Evolutionary conservation across 352 stramenopile genomes (phyloP), one percentile per base, ranked within the genome.

Genomic region (Pythium dissotocum): DNA sequence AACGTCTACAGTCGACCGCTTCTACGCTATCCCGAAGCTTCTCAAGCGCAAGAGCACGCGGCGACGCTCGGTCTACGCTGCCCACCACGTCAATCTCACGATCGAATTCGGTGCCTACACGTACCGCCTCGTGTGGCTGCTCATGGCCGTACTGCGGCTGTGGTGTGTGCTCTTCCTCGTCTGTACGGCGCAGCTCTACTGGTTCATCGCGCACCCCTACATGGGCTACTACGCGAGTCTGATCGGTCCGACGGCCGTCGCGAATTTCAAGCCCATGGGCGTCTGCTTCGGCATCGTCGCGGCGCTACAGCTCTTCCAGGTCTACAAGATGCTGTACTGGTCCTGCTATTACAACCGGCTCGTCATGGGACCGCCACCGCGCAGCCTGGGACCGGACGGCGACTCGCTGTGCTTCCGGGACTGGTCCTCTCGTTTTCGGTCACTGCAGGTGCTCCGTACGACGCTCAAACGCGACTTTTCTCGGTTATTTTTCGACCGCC

Each of bases 181-280:
- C 1, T 26, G 10, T 13, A 61, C 60, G 9, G 61, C 48, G 7
- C 61, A 56, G 12, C 28, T 69, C 14, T 73, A 73, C 33, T 73
- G 61, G 61, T 73, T 67, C 42, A 6, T 73, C 6, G 68, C 68
- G 4, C 68, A 75, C n/a, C 68, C 68, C 16, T 70, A 75, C 62
- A 70, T 75, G 68, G 38, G 56, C 26, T 75, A 75, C 58, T 75
- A 75, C 35, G 68, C 68, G 8, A 67, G 28, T 14, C 62, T 75
- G 2, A 52, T 70, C 14, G 62, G 68, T 5, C 68, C 68, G 2
- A 38, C 9, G 10, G 53, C 60, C 7, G 54, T 61, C 21, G 33
- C 30, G 13, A 56, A 68, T 14, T 69, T 73, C 54, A 53, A 66
- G 6, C 55, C 57, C 35, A 67, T 65, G 38, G 58, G 56, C 40